phyloP scores from a whole-genome alignment of 495 filamentous ascomycete genomes.

The Hypoxylon perforatum region DNA sequence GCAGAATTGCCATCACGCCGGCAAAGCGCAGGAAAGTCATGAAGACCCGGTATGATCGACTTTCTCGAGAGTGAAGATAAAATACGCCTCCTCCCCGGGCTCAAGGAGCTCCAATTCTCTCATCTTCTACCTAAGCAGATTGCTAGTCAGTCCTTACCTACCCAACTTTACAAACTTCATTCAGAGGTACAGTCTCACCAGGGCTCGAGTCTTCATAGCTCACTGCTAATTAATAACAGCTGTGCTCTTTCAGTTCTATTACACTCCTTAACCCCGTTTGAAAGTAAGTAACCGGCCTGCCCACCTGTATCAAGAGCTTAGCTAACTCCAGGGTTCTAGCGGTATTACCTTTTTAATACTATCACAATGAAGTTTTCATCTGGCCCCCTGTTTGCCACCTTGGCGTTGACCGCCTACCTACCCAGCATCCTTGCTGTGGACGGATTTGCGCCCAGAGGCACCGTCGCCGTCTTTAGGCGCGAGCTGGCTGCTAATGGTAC shows the following conservation, averaged over 20 bases:
- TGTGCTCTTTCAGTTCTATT: slow-evolving; percentile 44
- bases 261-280: slow-evolving; percentile 39
- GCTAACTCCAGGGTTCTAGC: slow-evolving; percentile 17
- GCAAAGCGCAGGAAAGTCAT: slow-evolving; percentile 3
- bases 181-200: slow-evolving; percentile 21
- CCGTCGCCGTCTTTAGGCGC: slow-evolving; percentile 19
- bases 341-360: slow-evolving; percentile 25
- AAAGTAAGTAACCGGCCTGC: slow-evolving; percentile 22
- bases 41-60: slow-evolving; percentile 12
- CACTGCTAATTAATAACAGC: slow-evolving; percentile 31
- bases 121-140: not conserved
- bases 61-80: slow-evolving; percentile 19
- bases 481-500: slow-evolving; percentile 34
- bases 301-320: not conserved
- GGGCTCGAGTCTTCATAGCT: not conserved
- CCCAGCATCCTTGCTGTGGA: slow-evolving; percentile 30
- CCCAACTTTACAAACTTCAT: slow-evolving; percentile 12
- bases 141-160: slow-evolving; percentile 8
- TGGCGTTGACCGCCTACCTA: slow-evolving; percentile 43
- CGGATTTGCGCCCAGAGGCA: slow-evolving; percentile 14
- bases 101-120: not conserved
- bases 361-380: slow-evolving; percentile 41
- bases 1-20: slow-evolving; percentile 6
- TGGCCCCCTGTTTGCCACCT: slow-evolving; percentile 35
- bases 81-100: slow-evolving; percentile 9